Evolutionary conservation across 768 basidiomycete species (phyloP).

Genomic region (Albatrellus ellisii): DNA sequence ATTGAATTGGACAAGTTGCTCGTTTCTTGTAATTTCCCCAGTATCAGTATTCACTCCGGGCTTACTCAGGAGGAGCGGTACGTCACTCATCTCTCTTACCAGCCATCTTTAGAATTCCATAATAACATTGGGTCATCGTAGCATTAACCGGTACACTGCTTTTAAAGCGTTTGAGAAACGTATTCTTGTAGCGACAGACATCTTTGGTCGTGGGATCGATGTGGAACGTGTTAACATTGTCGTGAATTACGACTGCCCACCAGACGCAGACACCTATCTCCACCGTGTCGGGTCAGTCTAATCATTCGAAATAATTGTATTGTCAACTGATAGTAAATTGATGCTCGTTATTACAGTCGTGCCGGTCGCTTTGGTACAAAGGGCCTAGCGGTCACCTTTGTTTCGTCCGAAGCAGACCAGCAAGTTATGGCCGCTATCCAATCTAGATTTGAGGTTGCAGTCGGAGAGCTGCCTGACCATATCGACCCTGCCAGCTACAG

Average conservation of each 20-base stretch:
- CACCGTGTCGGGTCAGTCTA: slow-evolving; percentile 82
- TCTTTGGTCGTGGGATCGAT: slow-evolving; percentile 98
- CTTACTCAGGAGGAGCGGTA: slow-evolving; percentile 94
- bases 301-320: not conserved
- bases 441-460: slow-evolving; percentile 92
- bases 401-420: slow-evolving; percentile 83
- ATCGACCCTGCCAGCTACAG: slow-evolving; percentile 95
- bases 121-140: slow-evolving; percentile 20
- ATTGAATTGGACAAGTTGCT: slow-evolving; percentile 93
- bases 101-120: not conserved
- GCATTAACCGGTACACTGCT: slow-evolving; percentile 89
- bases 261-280: slow-evolving; percentile 95
- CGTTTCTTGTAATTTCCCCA: slow-evolving; percentile 96
- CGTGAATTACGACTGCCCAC: slow-evolving; percentile 96
- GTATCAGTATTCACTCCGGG: slow-evolving; percentile 93
- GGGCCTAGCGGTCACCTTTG: slow-evolving; percentile 96
- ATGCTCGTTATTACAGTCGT: slow-evolving; percentile 39
- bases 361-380: slow-evolving; percentile 99
- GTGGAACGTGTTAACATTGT: slow-evolving; percentile 99
- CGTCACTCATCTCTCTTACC: slow-evolving; percentile 17
- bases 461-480: slow-evolving; percentile 87
- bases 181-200: slow-evolving; percentile 96
- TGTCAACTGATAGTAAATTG: not conserved
- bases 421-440: slow-evolving; percentile 94
- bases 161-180: slow-evolving; percentile 99